phyloP scores from a whole-genome alignment of 2,329 filamentous ascomycete species.

The Aspergillus sp. region DNA sequence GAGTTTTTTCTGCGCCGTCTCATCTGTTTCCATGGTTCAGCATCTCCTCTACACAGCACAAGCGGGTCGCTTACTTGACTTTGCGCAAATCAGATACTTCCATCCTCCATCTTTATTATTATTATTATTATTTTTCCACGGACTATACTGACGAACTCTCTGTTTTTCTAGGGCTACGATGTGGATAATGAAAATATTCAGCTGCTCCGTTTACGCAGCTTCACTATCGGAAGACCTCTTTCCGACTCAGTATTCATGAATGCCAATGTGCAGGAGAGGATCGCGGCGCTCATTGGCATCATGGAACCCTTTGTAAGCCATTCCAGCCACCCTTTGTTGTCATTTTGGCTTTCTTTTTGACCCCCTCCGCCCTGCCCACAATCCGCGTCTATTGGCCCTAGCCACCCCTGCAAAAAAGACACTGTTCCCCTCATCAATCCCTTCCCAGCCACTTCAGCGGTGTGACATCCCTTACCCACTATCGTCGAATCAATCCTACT shows the following conservation, averaged over 20 bases:
- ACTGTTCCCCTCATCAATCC: constrained; percentile 11
- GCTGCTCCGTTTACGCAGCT: constrained; percentile 72
- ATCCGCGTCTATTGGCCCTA: constrained; percentile 19
- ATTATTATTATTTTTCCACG: not conserved
- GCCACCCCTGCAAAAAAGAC: constrained; percentile 12
- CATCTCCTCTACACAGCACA: constrained; percentile 9
- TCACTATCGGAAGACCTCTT: constrained; percentile 63
- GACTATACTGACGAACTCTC: constrained; percentile 14
- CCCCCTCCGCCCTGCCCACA: constrained; percentile 14
- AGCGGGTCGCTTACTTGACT: constrained; percentile 8
- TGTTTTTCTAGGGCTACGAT: constrained; percentile 58
- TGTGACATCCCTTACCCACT: constrained; percentile 14
- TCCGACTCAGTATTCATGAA: constrained; percentile 58
- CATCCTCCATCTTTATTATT: not conserved
- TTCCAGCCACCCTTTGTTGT: constrained; percentile 10
- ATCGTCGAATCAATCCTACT: constrained; percentile 4
- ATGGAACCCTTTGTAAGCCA: constrained; percentile 74
- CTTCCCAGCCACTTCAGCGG: constrained; percentile 14
- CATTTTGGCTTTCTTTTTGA: constrained; percentile 16
- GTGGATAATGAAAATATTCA: constrained; percentile 71
- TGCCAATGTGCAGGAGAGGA: constrained; percentile 56
- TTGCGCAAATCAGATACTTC: constrained; percentile 8
- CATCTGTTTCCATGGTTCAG: constrained; percentile 36
- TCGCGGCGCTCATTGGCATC: constrained; percentile 57
- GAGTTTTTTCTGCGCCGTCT: constrained; percentile 25